Percentiles rank a stretch among this genome's conserved stretches.
Evolutionary conservation across 129 eudicot genomes (phyloP).

Genomic region (Centrapalus pauciflorus): DNA sequence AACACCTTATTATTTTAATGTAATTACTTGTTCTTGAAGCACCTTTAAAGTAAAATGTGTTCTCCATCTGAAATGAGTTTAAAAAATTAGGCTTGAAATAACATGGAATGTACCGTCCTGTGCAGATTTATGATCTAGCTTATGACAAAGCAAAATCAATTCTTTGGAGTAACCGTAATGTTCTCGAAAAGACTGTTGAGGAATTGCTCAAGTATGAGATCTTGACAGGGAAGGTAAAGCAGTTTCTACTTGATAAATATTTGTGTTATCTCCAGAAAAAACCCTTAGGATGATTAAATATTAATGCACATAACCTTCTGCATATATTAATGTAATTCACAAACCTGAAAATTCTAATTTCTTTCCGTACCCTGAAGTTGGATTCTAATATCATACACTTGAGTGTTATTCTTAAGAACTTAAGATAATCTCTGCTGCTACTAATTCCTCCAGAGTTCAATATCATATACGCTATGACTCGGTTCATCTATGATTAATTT

Average conservation of each 20-base stretch:
- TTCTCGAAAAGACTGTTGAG: slow-evolving; percentile 76
- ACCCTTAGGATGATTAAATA: too few species aligned
- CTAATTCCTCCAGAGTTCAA: not conserved
- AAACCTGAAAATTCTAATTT: too few species aligned
- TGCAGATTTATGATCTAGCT: slow-evolving; percentile 77
- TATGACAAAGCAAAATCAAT: slow-evolving; percentile 78
- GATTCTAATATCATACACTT: too few species aligned
- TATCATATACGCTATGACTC: not conserved
- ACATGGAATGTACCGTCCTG: slow-evolving; percentile 6
- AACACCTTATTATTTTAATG: not conserved
- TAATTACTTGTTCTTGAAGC: not conserved
- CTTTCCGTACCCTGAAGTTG: too few species aligned
- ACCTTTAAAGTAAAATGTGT: not conserved
- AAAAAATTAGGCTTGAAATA: slow-evolving; percentile 5
- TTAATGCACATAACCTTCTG: not conserved
- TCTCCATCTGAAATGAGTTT: not conserved
- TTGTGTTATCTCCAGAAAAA: too few species aligned
- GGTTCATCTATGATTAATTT: not conserved
- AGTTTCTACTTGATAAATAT: not conserved
- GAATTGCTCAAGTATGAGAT: slow-evolving; percentile 76
- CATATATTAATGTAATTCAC: too few species aligned
- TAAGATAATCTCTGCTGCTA: not conserved
- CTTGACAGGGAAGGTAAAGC: slow-evolving; percentile 76
- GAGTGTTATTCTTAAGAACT: too few species aligned
- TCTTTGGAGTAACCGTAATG: slow-evolving; percentile 66